A percentile compares a stretch with the other conserved stretches of the same genome.
Conservation (phyloP, 2,329 filamentous ascomycete genomes). For the Aspergillus sp. region DNA sequence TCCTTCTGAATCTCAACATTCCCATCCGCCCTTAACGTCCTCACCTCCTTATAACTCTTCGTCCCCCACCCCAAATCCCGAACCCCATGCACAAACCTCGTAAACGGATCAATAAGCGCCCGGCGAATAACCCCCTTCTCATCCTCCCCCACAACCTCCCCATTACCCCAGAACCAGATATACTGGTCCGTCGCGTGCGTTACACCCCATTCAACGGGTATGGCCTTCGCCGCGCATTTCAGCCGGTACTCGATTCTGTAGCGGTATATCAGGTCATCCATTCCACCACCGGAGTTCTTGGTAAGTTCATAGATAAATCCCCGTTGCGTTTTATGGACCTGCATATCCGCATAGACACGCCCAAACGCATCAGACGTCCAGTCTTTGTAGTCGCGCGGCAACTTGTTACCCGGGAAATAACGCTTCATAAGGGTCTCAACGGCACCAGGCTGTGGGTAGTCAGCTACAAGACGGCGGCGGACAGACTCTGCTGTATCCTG, state of each 20-base stretch:
- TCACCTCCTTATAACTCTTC: conserved; percentile 35
- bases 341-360: conserved; percentile 56
- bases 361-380: conserved; percentile 55
- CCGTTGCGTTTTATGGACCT: conserved; percentile 54
- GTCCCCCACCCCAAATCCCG: conserved; percentile 25
- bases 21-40: conserved; percentile 48
- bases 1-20: conserved; percentile 49
- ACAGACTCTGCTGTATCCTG: conserved; percentile 43
- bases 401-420: conserved; percentile 42
- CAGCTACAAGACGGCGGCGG: conserved; percentile 49
- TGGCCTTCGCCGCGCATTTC: conserved; percentile 42
- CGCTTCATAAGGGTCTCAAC: conserved; percentile 44
- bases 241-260: conserved; percentile 58
- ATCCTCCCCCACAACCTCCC: conserved; percentile 36
- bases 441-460: conserved; percentile 49
- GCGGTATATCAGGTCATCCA: conserved; percentile 48
- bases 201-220: conserved; percentile 52
- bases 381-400: conserved; percentile 42
- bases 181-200: conserved; percentile 55
- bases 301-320: conserved; percentile 51
- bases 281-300: conserved; percentile 16
- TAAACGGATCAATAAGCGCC: conserved; percentile 31
- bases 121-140: conserved; percentile 46
- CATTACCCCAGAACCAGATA: conserved; percentile 59
- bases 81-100: conserved; percentile 28